phyloP scores from a whole-genome alignment of 306 rosid genomes.

The Prunus dulcis region DNA sequence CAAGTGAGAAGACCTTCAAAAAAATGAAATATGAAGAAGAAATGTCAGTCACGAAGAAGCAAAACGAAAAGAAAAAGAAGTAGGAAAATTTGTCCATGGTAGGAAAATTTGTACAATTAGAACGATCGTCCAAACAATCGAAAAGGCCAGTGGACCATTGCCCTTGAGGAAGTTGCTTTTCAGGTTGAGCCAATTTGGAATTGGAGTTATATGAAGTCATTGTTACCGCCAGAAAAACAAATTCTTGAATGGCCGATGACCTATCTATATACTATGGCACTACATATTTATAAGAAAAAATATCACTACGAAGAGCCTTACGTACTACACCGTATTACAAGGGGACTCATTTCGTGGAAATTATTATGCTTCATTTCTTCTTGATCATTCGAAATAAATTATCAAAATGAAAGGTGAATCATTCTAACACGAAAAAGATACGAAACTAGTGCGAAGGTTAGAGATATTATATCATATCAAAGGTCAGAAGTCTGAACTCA shows the following conservation, averaged over 20 bases:
- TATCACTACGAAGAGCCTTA: too few species aligned
- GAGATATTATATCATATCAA: not conserved
- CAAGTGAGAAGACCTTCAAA: conserved; percentile 18
- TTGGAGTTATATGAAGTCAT: not conserved
- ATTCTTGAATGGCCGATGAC: too few species aligned
- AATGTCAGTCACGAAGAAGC: not conserved
- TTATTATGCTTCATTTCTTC: too few species aligned
- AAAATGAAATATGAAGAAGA: not conserved
- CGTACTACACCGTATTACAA: not conserved
- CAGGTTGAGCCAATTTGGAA: not conserved
- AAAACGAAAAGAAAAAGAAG: too few species aligned
- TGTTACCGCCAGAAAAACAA: not conserved
- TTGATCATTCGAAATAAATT: too few species aligned
- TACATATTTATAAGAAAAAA: too few species aligned
- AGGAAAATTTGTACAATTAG: conserved; percentile 13
- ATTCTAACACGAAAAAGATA: not conserved
- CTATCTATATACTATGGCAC: too few species aligned
- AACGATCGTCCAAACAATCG: conserved; percentile 26
- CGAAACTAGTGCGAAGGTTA: not conserved
- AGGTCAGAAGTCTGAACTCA: too few species aligned
- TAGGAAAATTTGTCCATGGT: too few species aligned
- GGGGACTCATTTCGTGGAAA: not conserved
- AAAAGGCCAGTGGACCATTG: conserved; percentile 37
- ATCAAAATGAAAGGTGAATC: not conserved
- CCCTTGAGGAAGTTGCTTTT: conserved; percentile 8